Evolutionary conservation across 1,284 basidiomycete genomes (phyloP).

Genomic region (Wolfiporia cocos): DNA sequence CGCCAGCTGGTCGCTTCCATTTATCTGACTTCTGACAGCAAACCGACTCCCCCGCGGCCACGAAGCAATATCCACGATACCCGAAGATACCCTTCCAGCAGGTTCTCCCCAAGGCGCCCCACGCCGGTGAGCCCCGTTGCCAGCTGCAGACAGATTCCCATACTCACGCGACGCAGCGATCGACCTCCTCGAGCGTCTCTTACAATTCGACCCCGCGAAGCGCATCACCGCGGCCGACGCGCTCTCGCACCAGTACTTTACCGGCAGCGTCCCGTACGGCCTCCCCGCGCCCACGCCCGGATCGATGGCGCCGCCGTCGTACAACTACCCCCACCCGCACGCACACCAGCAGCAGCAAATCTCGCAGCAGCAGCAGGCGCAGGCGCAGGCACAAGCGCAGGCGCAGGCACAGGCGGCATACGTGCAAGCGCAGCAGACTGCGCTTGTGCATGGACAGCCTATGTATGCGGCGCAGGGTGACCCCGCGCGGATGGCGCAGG

Average conservation of each 20-base stretch:
- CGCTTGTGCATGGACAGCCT: slow-evolving; percentile 7
- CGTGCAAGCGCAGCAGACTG: slow-evolving; percentile 27
- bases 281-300: slow-evolving; percentile 43
- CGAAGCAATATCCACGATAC: slow-evolving; percentile 84
- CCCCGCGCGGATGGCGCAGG: slow-evolving; percentile 23
- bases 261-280: slow-evolving; percentile 41
- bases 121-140: slow-evolving; percentile 56
- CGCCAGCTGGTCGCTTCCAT: neutral
- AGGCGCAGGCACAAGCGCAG: slow-evolving; percentile 34
- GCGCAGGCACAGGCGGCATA: slow-evolving; percentile 23
- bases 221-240: slow-evolving; percentile 92
- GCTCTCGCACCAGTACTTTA: slow-evolving; percentile 92
- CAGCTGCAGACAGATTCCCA: neutral
- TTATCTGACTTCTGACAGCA: slow-evolving; percentile 26
- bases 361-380: slow-evolving; percentile 33
- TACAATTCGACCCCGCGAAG: slow-evolving; percentile 95
- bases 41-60: slow-evolving; percentile 79
- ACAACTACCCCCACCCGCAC: slow-evolving; percentile 63
- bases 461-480: slow-evolving; percentile 9
- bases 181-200: slow-evolving; percentile 90
- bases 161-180: slow-evolving; percentile 51
- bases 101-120: slow-evolving; percentile 89
- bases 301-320: slow-evolving; percentile 62
- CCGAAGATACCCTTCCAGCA: slow-evolving; percentile 88
- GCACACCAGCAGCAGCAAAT: slow-evolving; percentile 33